Evolutionary conservation across 2,329 filamentous ascomycete species (phyloP).

Genomic region (Phoma herbarum): DNA sequence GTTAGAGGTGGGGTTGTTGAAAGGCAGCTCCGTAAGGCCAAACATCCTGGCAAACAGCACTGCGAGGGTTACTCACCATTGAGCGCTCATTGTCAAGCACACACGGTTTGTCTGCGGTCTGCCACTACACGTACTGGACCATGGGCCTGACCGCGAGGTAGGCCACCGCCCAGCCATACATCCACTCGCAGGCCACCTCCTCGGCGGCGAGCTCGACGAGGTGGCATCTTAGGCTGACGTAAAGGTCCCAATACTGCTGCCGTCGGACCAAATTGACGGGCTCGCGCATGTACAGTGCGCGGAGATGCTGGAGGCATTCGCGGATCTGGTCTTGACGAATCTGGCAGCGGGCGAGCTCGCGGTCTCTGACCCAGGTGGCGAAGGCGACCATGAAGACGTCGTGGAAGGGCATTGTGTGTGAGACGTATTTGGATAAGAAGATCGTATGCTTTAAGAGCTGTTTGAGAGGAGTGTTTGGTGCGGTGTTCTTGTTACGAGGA

Average conservation of each 20-base stretch:
- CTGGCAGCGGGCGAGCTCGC: background rate
- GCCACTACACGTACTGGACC: background rate
- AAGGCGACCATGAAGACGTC: background rate
- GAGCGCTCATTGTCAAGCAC: background rate
- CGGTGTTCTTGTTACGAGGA: slow-evolving; percentile 1
- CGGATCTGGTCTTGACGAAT: background rate
- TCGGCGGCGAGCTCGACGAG: background rate
- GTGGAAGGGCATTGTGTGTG: background rate
- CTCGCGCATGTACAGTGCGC: background rate
- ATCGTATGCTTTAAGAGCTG: background rate
- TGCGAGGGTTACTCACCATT: background rate
- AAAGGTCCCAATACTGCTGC: background rate
- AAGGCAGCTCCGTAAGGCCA: background rate
- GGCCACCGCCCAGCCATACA: background rate
- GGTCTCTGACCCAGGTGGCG: background rate
- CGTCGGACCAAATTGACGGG: background rate
- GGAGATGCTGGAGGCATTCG: background rate
- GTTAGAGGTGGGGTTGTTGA: background rate
- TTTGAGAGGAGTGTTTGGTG: background rate
- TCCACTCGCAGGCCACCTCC: background rate
- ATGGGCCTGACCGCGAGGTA: background rate
- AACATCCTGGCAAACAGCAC: background rate
- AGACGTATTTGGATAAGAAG: background rate
- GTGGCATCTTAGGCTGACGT: background rate
- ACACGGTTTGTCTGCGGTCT: background rate